Base-by-base conservation (phyloP, 768 basidiomycete species). In the Kwoniella bestiolae region DNA sequence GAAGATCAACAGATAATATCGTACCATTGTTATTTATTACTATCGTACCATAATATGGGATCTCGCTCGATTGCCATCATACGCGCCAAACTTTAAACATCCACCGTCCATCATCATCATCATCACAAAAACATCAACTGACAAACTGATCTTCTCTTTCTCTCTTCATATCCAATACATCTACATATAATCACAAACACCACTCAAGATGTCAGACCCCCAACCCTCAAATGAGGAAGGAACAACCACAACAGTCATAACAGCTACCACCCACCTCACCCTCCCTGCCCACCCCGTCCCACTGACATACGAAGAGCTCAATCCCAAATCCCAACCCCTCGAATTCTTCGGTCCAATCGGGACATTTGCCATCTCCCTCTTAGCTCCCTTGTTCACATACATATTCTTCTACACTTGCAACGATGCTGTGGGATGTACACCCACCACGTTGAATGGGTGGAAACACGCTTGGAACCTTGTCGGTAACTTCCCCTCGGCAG, bases 261-360 rank as follows among this genome's bases (percentile, higher is more conserved):
- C 73, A 38, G 79, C 79, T 25, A 77, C 74, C 16, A 72, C 79
- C 11, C 60, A 68, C 28, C 69, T 80, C 29, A 70, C 69, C 3
- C 68, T 80, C 28, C 79, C 79, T 12, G 68, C 73, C 28, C 72
- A 80, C 57, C 73, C 79, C 11, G 66, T 49, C 9, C 68, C 76
- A 12, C 60, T 76, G 9, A 73, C 76, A 3, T 80, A 80, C 66
- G 75, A 68, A 1, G 61, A 80, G 52, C 75, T 80, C 49, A 80
- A 80, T 59, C 79, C 79, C 14, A 61, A 50, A 26, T 76, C 74
- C 1, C 44, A 47, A 5, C 63, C 77, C 4, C 60, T 51, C 45
- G 79, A 80, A 63, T 82, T 82, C 68, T 70, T 80, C 63, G 81
- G 81, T 18, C 78, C 78, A 2, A 56, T 71, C 25, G 73, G 77